Evolutionary conservation across 768 basidiomycete genomes (phyloP).

Genomic region (Hemileccinum rubropunctum): DNA sequence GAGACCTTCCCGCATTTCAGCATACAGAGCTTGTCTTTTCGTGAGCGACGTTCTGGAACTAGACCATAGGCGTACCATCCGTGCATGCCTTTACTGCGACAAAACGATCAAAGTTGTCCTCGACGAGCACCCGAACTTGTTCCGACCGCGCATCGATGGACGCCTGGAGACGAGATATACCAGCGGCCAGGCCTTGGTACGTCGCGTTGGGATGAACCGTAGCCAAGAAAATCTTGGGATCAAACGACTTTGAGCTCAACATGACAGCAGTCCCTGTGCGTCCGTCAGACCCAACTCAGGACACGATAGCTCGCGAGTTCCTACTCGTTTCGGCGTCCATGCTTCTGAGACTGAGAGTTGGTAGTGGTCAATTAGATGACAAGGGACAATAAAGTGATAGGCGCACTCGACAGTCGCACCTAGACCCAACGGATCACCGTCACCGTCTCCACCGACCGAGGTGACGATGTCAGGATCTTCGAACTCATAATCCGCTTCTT

Average conservation of each 20-base stretch:
- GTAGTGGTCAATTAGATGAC: constrained; percentile 1
- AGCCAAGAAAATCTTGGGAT: constrained; percentile 91
- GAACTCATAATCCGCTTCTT: constrained; percentile 82
- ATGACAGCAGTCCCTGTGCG: constrained; percentile 71
- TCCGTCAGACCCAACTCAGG: constrained; percentile 7
- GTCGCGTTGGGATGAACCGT: constrained; percentile 92
- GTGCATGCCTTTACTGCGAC: constrained; percentile 96
- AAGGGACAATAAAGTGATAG: neutral
- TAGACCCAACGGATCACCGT: constrained; percentile 78
- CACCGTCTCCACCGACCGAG: constrained; percentile 55
- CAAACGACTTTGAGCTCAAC: constrained; percentile 91
- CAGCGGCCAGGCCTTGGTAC: constrained; percentile 83
- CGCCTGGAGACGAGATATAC: constrained; percentile 67
- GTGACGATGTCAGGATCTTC: constrained; percentile 72
- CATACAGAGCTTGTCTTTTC: constrained; percentile 63
- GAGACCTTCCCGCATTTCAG: constrained; percentile 91
- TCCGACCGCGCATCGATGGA: constrained; percentile 90
- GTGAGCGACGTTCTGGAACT: constrained; percentile 1
- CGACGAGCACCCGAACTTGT: constrained; percentile 91
- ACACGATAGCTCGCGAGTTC: constrained; percentile 10
- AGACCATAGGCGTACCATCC: constrained; percentile 59
- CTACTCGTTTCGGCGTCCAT: constrained; percentile 78
- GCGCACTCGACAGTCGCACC: constrained; percentile 60
- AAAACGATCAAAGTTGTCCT: constrained; percentile 97
- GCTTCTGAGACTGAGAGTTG: constrained; percentile 54